phyloP scores from a whole-genome alignment of 306 rosid species.

The Cucurbita pepo region DNA sequence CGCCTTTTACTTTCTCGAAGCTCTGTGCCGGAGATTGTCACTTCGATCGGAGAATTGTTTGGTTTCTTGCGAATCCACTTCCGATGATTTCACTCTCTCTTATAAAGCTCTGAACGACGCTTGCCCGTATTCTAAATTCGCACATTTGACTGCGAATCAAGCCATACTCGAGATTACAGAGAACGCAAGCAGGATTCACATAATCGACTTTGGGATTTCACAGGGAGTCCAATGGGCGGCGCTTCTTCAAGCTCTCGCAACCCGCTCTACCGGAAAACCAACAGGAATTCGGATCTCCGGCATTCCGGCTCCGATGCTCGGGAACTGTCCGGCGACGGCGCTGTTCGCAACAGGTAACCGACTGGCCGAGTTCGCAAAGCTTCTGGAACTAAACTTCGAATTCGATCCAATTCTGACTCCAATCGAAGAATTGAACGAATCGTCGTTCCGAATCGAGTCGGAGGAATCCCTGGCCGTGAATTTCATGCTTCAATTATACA shows the following conservation, averaged over 20 bases:
- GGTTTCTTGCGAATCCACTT: slow-evolving; percentile 9
- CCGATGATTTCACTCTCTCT: slow-evolving; percentile 54
- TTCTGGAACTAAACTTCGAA: slow-evolving; percentile 50
- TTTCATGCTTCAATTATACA: slow-evolving; percentile 79
- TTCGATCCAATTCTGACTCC: slow-evolving; percentile 65
- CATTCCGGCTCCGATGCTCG: slow-evolving; percentile 67
- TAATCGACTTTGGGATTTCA: slow-evolving; percentile 80
- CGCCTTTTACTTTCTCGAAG: slow-evolving; percentile 49
- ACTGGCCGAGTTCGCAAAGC: slow-evolving; percentile 57
- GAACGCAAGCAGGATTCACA: slow-evolving; percentile 45
- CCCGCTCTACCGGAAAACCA: slow-evolving; percentile 78
- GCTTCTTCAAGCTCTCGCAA: slow-evolving; percentile 72
- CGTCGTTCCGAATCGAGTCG: slow-evolving; percentile 39
- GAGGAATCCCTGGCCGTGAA: slow-evolving; percentile 69
- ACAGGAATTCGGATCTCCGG: slow-evolving; percentile 53
- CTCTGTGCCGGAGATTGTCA: slow-evolving; percentile 28
- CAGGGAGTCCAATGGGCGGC: slow-evolving; percentile 99
- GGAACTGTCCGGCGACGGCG: slow-evolving; percentile 36
- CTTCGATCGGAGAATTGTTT: slow-evolving; percentile 6
- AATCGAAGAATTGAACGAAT: slow-evolving; percentile 35
- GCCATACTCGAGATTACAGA: slow-evolving; percentile 83
- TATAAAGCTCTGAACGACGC: slow-evolving; percentile 87
- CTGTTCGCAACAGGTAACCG: slow-evolving; percentile 69
- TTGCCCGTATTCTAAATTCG: slow-evolving; percentile 84
- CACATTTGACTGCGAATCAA: slow-evolving; percentile 89